Evolutionary conservation across 352 stramenopile genomes (phyloP), one percentile per base, ranked within the genome.

Genomic region (Phytophthora pseudosyringae): DNA sequence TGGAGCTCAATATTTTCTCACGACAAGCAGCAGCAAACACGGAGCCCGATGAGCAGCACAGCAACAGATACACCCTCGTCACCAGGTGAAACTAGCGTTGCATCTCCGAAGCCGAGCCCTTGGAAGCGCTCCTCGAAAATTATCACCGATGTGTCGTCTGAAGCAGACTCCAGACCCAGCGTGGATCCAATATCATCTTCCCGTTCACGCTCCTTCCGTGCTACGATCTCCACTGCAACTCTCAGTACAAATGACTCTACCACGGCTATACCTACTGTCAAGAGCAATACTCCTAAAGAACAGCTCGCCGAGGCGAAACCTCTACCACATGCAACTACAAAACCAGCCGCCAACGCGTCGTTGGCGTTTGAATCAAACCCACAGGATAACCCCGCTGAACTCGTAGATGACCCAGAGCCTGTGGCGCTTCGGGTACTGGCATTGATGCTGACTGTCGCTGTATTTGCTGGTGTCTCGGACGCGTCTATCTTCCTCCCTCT

Each of bases 401-500:
- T 50, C 15, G n/a, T 46, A 15, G 49, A 59, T 11, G 61, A 75
- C 18, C 21, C 16, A 7, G 36, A 59, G n/a, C 62, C 62, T 36
- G 53, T 59, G 15, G n/a, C 50, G 26, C 21, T 77, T 31, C 39
- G 36, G 1, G 57, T 75, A 9, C 32, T 83, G 26, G 26, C 70
- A 13, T 59, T 81, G 25, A 68, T 75, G 36, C 54, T 91, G 3
- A 58, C 65, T 15, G 60, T 83, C 12, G 67, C 75, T 44, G 71
- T 47, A 29, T 13, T 66, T 18, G 78, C 71, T 29, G 80, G 82
- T 5, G 47, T 59, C 0, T 67, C 61, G 2, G 38, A 73, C 21
- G 51, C 67, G n/a, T 90, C 83, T 0, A 56, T 86, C 15, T 91
- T 91, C 52, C 54, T 89, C n/a, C 80, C 83, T n/a, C 15, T 90